Percentiles rank a stretch among this genome's conserved stretches.
Conservation (phyloP, 2,329 filamentous ascomycete genomes). For the Orbilia javanica region DNA sequence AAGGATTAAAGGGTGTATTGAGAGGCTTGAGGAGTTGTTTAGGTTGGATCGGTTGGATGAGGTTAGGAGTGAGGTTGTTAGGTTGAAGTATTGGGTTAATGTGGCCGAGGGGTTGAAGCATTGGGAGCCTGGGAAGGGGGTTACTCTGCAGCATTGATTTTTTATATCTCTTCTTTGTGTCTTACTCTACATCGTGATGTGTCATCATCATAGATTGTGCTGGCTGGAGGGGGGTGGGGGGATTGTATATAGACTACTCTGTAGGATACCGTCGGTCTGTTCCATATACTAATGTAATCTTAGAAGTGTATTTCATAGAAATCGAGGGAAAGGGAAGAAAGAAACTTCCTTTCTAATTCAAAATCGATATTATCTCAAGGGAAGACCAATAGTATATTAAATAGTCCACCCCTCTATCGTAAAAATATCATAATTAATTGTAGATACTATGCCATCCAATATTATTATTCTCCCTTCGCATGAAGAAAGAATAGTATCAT, state of each 20-base stretch:
- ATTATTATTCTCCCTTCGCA: too few relatives aligned
- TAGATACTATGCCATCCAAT: background rate
- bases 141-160: conserved; percentile 70
- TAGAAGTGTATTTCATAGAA: background rate
- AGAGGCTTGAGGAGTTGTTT: conserved; percentile 75
- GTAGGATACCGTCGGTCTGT: background rate
- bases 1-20: conserved; percentile 75
- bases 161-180: too few relatives aligned
- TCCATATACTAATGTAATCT: background rate
- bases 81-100: conserved; percentile 90
- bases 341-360: background rate
- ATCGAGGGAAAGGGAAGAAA: too few relatives aligned
- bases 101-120: conserved; percentile 79
- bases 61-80: conserved; percentile 79
- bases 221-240: too few relatives aligned
- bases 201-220: too few relatives aligned
- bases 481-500: background rate
- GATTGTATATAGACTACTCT: background rate
- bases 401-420: background rate
- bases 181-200: too few relatives aligned
- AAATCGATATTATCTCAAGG: background rate
- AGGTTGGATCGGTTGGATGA: conserved; percentile 73
- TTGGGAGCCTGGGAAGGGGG: conserved; percentile 83
- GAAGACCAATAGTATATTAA: background rate
- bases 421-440: background rate